Evolutionary conservation across 306 rosid species (phyloP), one percentile per base, ranked within the genome.

Genomic region (Sesbania bispinosa): DNA sequence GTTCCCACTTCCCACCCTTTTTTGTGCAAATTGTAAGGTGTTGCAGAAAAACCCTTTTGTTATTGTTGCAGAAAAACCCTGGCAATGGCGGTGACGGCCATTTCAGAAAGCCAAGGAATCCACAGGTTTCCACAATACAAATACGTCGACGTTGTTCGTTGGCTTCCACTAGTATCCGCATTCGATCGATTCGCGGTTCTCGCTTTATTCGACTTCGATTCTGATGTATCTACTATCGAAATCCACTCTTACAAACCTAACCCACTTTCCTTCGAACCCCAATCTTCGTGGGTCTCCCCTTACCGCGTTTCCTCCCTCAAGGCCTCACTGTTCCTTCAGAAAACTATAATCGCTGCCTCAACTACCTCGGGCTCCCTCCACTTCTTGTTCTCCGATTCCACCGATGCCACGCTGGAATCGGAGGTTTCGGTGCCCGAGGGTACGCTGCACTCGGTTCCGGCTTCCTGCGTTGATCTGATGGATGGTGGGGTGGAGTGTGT

Each of bases 101-200:
- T 10, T 39, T 63, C 84, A 5, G 81, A 88, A 8, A 79, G 79
- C 38, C 78, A 80, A 32, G 77, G 70, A 77, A 63, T 88, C 80
- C 82, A 85, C 48, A 75, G 89, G 38, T 58, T 90, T 33, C 90
- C 92, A 0, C 97, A 84, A 57, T 33, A 83, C 67, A 79, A 89
- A 79, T 90, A 93, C 82, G 33, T 93, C 2, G 92, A 90, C 72
- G 82, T 89, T 0, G 97, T 88, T 39, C 92, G 97, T 2, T 93
- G 98, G 98, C 88, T 90, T n/a, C 92, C 98, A 2, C 80, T 72
- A 0, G 36, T 71, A 26, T 85, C 94, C 7, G 83, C 94, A 53
- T 87, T 93, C 36, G 77, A 85, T 15, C 88, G 98, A 1, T 80
- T 75, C 48, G 86, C 96, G 0, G 94, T 78, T 41, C 51, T 93